Evolutionary conservation across 2,329 filamentous ascomycete genomes (phyloP).

Genomic region (Chrysoporthe austroafricana): DNA sequence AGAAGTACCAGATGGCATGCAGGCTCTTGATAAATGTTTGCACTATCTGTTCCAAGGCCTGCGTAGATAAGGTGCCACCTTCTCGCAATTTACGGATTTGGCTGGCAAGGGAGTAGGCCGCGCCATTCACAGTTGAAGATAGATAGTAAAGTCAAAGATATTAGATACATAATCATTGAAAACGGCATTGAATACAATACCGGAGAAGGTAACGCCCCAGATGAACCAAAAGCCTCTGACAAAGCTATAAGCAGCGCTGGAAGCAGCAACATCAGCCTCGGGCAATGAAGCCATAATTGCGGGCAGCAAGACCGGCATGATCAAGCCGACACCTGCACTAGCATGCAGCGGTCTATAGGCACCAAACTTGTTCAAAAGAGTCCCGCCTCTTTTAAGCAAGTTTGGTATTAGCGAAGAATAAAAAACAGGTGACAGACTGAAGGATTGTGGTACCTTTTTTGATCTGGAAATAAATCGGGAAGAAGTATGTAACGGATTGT

Average conservation of each 20-base stretch:
- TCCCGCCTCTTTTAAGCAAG: too few species aligned
- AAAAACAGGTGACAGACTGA: conserved; percentile 34
- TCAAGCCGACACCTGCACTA: conserved; percentile 28
- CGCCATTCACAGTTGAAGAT: not conserved
- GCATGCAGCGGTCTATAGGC: conserved; percentile 7
- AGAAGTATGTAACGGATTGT: conserved; percentile 41
- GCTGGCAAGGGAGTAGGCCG: not conserved
- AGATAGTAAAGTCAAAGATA: not conserved
- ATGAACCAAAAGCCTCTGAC: conserved; percentile 44
- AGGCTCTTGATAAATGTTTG: not conserved
- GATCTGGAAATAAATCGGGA: conserved; percentile 49
- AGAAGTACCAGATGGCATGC: not conserved
- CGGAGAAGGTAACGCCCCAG: conserved; percentile 44
- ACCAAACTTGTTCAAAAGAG: conserved; percentile 9
- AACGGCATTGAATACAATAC: conserved; percentile 38
- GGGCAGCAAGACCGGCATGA: conserved; percentile 42
- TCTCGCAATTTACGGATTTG: not conserved
- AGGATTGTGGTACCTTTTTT: conserved; percentile 37
- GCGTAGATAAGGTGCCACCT: not conserved
- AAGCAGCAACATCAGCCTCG: conserved; percentile 35
- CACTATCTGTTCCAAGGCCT: not conserved
- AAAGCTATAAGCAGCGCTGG: conserved; percentile 41
- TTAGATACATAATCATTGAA: not conserved
- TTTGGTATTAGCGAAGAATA: conserved; percentile 32
- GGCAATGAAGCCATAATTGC: conserved; percentile 39